Evolutionary conservation across 495 filamentous ascomycete species (phyloP), one percentile per base, ranked within the genome.

Genomic region (Astrocystis sublimbata): DNA sequence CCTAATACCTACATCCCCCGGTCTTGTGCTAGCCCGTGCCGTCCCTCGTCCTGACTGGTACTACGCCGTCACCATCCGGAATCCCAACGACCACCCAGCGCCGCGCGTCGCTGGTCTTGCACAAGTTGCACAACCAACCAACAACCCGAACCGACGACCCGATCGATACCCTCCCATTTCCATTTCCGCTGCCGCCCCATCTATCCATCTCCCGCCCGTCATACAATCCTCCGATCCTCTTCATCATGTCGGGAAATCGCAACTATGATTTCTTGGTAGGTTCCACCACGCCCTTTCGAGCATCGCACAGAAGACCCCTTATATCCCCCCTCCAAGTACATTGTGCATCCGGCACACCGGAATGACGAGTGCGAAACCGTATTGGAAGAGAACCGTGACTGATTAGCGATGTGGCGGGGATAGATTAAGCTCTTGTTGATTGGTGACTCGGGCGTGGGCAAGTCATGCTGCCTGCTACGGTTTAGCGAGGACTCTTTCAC

Each of bases 401-500:
- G 33, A 56, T 33, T 3, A 17, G 8, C 19, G 26, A 10, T 31
- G n/a, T 24, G 23, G 26, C 30, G 13, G 58, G 19, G 55, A 64
- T 73, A 97, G 94, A 99, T 99, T 82, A 99, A 99, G 82, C 85
- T 99, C 58, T 85, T 99, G 72, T 86, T 98, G 73, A 98, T 98
- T 72, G 94, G 94, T 70, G 94, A 98, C 81, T 97, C 92, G 15
- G 94, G 94, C 62, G 94, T 98, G 9, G 94, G 94, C 67, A 98
- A 98, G 78, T 98, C 94, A 63, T 98, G 94, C 84, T 98, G 94
- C 79, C 85, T 98, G 70, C 83, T 98, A 65, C 91, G 94, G 69
- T 98, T 98, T 81, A 97, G 92, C 75, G 94, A 98, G 79, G 94
- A 98, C 80, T 96, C 92, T 10, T 98, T 98, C 80, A 98, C 89